Evolutionary conservation across 257 asterid genomes (phyloP), one percentile per base, ranked within the genome.

Genomic region (Forsythia suspensa): DNA sequence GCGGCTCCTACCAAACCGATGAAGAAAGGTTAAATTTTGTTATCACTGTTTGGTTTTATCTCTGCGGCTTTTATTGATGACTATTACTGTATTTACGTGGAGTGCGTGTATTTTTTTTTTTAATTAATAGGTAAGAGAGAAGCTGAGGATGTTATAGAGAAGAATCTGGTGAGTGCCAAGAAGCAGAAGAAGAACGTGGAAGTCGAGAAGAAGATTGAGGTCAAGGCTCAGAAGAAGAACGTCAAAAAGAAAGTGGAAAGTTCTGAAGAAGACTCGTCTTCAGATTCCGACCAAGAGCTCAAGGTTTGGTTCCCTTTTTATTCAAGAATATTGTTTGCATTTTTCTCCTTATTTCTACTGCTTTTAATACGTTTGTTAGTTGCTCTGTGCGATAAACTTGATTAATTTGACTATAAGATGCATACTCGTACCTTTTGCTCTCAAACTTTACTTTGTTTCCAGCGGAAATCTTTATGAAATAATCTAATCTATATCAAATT

Each of bases 241-340:
- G 77, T 66, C 15, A 75, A 79, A 37, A 84, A 85, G 78, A 82
- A 86, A 75, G 86, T 76, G 15, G 91, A 90, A 36, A 73, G 84
- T 78, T 88, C 97, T 4, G 90, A 84, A 0, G 89, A 90, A 0
- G 83, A 82, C 0, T 82, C 83, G 44, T 77, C 87, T 8, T 73
- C 82, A 2, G 90, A 85, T 8, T 73, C 82, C 2, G 90, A 85
- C 70, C 80, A 80, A 38, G 88, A 82, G 18, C 55, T 41, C 7
- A 79, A 82, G 90, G 87, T 84, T 10, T 15, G 48, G 16, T 11
- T 63, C 6, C 69, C 29, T 57, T n/a, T 18, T 15, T 12, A 11
- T 20, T 57, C 4, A n/a, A n/a, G 44, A 57, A 38, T 73, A 59
- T 18, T 13, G 13, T 24, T 2, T n/a, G 3, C 18, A 2, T n/a